Percentiles rank a stretch among this genome's conserved stretches.
Evolutionary conservation across 2,329 filamentous ascomycete genomes (phyloP).

Genomic region (Fusarium concolor): DNA sequence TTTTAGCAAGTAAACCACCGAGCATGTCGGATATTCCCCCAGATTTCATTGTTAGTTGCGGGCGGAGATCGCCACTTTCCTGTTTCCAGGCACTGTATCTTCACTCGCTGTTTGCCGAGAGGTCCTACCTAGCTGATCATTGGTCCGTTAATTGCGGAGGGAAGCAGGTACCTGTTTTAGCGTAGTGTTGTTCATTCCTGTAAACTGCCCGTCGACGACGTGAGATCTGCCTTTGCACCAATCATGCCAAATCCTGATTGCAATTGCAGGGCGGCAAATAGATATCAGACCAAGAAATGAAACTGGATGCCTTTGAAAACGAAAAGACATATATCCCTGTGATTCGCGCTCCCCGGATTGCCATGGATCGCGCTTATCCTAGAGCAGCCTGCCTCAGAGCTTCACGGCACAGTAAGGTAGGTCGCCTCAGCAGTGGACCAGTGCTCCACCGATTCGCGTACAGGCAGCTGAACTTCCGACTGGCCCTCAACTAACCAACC

Average conservation of each 20-base stretch:
- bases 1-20: conserved; percentile 21
- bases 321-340: not conserved
- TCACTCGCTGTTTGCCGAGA: conserved; percentile 33
- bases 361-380: conserved; percentile 21
- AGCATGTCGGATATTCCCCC: conserved; percentile 25
- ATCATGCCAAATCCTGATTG: not conserved
- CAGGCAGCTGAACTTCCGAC: conserved; percentile 37
- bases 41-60: conserved; percentile 22
- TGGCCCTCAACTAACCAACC: conserved; percentile 34
- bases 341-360: not conserved
- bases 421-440: not conserved
- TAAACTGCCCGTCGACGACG: not conserved
- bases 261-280: not conserved
- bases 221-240: not conserved
- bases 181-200: not conserved
- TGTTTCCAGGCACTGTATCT: conserved; percentile 21
- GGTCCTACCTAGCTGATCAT: conserved; percentile 6
- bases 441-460: conserved; percentile 37
- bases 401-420: not conserved
- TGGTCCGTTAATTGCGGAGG: conserved; percentile 9
- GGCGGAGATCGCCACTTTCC: conserved; percentile 53
- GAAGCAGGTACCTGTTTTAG: not conserved
- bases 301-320: not conserved
- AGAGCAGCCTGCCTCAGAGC: conserved; percentile 23
- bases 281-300: not conserved